Percentiles rank a stretch among this genome's conserved stretches.
Evolutionary conservation across 371 early-diverging fungal genomes (phyloP).

Genomic region (Dichotomocladium elegans): DNA sequence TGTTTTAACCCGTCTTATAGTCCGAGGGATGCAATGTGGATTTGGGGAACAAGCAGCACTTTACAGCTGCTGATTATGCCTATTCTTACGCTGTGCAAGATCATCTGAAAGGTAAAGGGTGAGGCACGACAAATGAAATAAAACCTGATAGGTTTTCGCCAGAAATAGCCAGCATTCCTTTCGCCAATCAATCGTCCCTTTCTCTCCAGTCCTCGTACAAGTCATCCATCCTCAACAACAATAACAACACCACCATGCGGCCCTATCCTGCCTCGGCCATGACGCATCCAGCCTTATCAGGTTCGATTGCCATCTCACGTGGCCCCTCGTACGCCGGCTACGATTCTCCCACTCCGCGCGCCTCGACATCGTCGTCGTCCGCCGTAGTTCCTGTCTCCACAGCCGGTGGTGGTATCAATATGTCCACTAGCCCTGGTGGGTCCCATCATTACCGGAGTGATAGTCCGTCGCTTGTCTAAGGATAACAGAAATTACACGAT

Average conservation of each 20-base stretch:
- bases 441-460: slow-evolving; percentile 5
- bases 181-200: slow-evolving; percentile 32
- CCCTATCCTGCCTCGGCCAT: slow-evolving; percentile 31
- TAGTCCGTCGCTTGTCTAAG: too few species aligned
- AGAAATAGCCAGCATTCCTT: slow-evolving; percentile 33
- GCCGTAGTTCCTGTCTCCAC: neutral
- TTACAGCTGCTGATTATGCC: slow-evolving; percentile 44
- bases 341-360: slow-evolving; percentile 41
- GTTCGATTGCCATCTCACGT: slow-evolving; percentile 26
- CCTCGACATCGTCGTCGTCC: slow-evolving; percentile 45
- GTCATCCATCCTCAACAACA: slow-evolving; percentile 10
- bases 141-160: neutral
- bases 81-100: slow-evolving; percentile 38
- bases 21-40: slow-evolving; percentile 47
- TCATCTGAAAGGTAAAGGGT: slow-evolving; percentile 30
- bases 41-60: slow-evolving; percentile 29
- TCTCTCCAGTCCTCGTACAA: slow-evolving; percentile 31
- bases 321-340: slow-evolving; percentile 28
- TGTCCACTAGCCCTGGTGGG: slow-evolving; percentile 4
- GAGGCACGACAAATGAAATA: too few species aligned
- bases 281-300: slow-evolving; percentile 13
- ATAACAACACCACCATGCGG: slow-evolving; percentile 15
- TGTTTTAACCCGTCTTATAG: slow-evolving; percentile 8
- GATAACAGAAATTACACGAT: too few species aligned
- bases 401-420: slow-evolving; percentile 5